Percentiles rank a stretch among this genome's conserved stretches.
These are phyloP conservation scores for Tillandsia leiboldiana DNA, from an alignment of 176 grass and related monocot species.

Conservation along the genomic window DNA sequence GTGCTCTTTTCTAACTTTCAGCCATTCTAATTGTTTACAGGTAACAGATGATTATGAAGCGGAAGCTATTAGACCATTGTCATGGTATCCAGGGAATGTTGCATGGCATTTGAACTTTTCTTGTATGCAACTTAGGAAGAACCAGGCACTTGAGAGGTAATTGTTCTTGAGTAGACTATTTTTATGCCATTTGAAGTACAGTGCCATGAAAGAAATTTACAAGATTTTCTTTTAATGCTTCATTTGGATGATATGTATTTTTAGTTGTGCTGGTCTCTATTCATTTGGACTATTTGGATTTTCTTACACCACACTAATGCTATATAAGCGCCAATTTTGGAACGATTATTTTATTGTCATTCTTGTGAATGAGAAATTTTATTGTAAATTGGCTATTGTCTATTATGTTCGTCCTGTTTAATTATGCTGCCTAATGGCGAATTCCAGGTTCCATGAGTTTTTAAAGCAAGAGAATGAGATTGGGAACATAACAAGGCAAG, in stretches of 20 bases:
- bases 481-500: constrained; percentile 98
- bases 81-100: constrained; percentile 97
- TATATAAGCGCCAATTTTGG: too few relatives aligned
- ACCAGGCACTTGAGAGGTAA: constrained; percentile 94
- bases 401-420: not conserved
- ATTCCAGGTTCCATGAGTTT: constrained; percentile 85
- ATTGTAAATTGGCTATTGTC: not conserved
- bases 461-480: constrained; percentile 95
- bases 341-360: too few relatives aligned
- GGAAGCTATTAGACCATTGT: constrained; percentile 78
- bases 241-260: too few relatives aligned
- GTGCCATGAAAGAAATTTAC: too few relatives aligned
- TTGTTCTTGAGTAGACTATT: too few relatives aligned
- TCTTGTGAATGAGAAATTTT: not conserved
- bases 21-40: constrained; percentile 27
- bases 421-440: constrained; percentile 3
- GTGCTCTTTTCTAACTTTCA: not conserved
- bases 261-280: too few relatives aligned
- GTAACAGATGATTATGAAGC: constrained; percentile 60
- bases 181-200: too few relatives aligned
- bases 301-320: too few relatives aligned
- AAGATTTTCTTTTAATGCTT: too few relatives aligned
- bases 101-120: constrained; percentile 99
- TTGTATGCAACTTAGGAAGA: constrained; percentile 94
- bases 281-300: too few relatives aligned